Percentiles rank a stretch among this genome's conserved stretches.
These are phyloP conservation scores for Cladosporium sp. DNA, from an alignment of 2,329 filamentous ascomycete species.

Conservation along the genomic window DNA sequence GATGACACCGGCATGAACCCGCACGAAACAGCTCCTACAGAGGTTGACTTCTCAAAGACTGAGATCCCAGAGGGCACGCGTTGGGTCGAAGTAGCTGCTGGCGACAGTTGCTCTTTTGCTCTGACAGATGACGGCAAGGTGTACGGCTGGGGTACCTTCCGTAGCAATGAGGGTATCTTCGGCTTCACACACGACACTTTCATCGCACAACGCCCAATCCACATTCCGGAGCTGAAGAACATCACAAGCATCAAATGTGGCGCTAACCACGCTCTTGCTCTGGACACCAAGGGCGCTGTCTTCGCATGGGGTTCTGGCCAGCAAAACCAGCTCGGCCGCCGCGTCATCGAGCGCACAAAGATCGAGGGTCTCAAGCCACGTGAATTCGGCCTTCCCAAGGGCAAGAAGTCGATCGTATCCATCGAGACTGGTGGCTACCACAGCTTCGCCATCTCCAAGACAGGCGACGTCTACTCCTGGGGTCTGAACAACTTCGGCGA, in stretches of 20 bases:
- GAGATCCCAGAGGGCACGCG: slow-evolving; percentile 53
- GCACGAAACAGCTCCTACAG: slow-evolving; percentile 62
- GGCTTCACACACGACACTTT: slow-evolving; percentile 56
- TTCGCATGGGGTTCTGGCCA: slow-evolving; percentile 70
- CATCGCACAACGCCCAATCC: slow-evolving; percentile 49
- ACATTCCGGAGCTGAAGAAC: slow-evolving; percentile 62
- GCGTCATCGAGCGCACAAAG: slow-evolving; percentile 57
- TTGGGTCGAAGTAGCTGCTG: slow-evolving; percentile 65
- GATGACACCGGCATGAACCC: slow-evolving; percentile 66
- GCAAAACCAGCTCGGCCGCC: slow-evolving; percentile 65
- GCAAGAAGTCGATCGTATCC: slow-evolving; percentile 51
- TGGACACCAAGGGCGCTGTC: slow-evolving; percentile 61
- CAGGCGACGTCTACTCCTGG: slow-evolving; percentile 72
- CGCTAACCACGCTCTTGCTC: slow-evolving; percentile 66
- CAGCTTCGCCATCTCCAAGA: slow-evolving; percentile 68
- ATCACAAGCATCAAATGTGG: slow-evolving; percentile 62
- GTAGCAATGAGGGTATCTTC: slow-evolving; percentile 63
- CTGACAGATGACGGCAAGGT: slow-evolving; percentile 71
- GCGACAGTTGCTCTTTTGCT: slow-evolving; percentile 71
- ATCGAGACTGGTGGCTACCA: slow-evolving; percentile 73
- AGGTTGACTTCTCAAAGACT: slow-evolving; percentile 29
- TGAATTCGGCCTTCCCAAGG: slow-evolving; percentile 51
- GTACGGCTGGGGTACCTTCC: slow-evolving; percentile 82
- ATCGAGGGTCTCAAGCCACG: slow-evolving; percentile 53
- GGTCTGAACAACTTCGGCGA: slow-evolving; percentile 85